phyloP scores from a whole-genome alignment of 192 early-diverging fungal species.

The Backusella westeae region DNA sequence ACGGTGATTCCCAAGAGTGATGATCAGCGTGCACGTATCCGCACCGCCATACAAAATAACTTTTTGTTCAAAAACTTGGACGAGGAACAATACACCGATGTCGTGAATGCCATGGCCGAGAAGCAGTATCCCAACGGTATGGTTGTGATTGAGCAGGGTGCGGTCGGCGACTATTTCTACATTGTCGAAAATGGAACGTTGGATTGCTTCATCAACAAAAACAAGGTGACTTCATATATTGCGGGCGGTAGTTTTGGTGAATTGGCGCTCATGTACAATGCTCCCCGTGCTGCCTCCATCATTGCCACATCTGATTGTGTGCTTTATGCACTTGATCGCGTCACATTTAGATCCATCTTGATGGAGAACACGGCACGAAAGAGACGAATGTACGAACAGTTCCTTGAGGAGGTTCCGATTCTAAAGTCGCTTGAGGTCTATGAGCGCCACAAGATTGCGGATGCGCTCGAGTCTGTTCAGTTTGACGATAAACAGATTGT shows the following conservation, averaged over 20 bases:
- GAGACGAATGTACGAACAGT: constrained; percentile 93
- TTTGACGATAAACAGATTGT: constrained; percentile 86
- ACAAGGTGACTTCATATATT: constrained; percentile 76
- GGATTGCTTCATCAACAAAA: constrained; percentile 83
- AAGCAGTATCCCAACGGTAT: constrained; percentile 68
- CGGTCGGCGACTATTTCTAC: constrained; percentile 97
- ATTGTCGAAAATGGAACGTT: constrained; percentile 91
- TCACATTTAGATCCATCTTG: constrained; percentile 94
- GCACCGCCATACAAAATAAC: constrained; percentile 75
- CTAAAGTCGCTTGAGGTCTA: constrained; percentile 89
- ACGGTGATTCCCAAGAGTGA: constrained; percentile 86
- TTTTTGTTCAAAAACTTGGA: constrained; percentile 94
- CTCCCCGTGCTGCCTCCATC: constrained; percentile 95
- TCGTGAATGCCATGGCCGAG: constrained; percentile 96
- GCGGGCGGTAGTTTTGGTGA: constrained; percentile 95
- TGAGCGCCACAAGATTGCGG: constrained; percentile 98
- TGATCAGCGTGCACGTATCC: constrained; percentile 82
- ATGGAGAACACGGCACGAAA: constrained; percentile 98
- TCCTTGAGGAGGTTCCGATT: constrained; percentile 90
- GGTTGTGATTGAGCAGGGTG: constrained; percentile 90
- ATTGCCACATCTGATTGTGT: constrained; percentile 77
- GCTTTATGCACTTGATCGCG: constrained; percentile 96
- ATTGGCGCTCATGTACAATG: constrained; percentile 99
- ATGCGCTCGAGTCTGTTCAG: constrained; percentile 88
- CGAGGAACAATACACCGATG: constrained; percentile 93